Evolutionary conservation across 192 early-diverging fungal genomes (phyloP).

Genomic region (Backusella macrospora): DNA sequence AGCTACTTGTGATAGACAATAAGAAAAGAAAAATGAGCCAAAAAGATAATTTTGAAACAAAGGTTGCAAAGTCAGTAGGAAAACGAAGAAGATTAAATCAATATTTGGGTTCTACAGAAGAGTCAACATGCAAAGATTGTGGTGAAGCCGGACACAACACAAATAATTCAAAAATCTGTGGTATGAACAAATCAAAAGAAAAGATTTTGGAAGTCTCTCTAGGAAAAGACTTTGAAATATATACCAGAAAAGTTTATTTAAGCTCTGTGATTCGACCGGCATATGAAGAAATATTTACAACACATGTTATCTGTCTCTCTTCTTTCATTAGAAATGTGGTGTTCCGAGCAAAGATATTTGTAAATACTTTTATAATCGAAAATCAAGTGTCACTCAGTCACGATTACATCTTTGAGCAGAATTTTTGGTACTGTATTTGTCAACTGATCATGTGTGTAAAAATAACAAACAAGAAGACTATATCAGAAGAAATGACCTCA

Average conservation of each 20-base stretch:
- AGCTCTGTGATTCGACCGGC: neutral
- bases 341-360: neutral
- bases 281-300: neutral
- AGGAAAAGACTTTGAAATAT: neutral
- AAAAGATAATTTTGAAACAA: neutral
- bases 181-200: too few relatives aligned
- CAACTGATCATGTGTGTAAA: neutral
- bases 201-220: neutral
- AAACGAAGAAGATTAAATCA: neutral
- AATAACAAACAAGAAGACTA: neutral
- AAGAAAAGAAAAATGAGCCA: neutral
- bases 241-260: too few relatives aligned
- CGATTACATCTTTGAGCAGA: neutral
- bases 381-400: neutral
- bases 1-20: too few relatives aligned
- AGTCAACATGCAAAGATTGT: neutral
- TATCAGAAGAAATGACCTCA: neutral
- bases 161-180: too few relatives aligned
- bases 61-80: neutral
- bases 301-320: neutral
- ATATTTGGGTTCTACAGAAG: neutral
- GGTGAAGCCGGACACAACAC: too few relatives aligned
- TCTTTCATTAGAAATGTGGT: neutral
- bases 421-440: neutral
- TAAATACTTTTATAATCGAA: neutral